Percentiles rank a stretch among this genome's conserved stretches.
These are phyloP conservation scores for Synchytrium microbalum DNA, from an alignment of 371 early-diverging fungal species.

Conservation along the genomic window DNA sequence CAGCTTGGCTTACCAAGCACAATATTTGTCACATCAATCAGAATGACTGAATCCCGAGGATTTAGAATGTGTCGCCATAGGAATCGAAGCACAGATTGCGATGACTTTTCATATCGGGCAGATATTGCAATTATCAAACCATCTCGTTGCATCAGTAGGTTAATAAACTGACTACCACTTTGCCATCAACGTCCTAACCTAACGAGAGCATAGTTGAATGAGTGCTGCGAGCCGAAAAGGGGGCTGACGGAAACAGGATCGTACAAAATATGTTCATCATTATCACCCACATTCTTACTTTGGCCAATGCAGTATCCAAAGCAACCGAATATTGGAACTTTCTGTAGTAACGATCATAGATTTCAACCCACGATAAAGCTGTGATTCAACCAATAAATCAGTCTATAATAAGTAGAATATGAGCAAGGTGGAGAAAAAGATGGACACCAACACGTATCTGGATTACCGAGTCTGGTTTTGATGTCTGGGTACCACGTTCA, in stretches of 20 bases:
- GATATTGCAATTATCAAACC: constrained; percentile 69
- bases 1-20: constrained; percentile 73
- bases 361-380: constrained; percentile 50
- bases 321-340: constrained; percentile 80
- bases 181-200: constrained; percentile 45
- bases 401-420: no score
- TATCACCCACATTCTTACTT: constrained; percentile 8
- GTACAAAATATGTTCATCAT: constrained; percentile 5
- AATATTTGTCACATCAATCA: constrained; percentile 66
- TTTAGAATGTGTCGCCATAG: constrained; percentile 64
- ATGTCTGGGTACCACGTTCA: no score
- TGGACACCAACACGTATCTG: no score
- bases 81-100: constrained; percentile 76
- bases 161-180: constrained; percentile 59
- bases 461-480: constrained; percentile 30
- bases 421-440: no score
- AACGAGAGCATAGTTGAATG: constrained; percentile 31
- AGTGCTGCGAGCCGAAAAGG: not conserved
- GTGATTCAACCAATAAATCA: no score
- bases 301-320: constrained; percentile 57
- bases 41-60: constrained; percentile 61
- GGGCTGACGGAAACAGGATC: not conserved
- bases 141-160: constrained; percentile 81
- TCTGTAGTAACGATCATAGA: constrained; percentile 73
- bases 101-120: constrained; percentile 76